These are phyloP conservation scores for Podaxis rugospora DNA, from an alignment of 768 basidiomycete species.

Conservation along the genomic window DNA sequence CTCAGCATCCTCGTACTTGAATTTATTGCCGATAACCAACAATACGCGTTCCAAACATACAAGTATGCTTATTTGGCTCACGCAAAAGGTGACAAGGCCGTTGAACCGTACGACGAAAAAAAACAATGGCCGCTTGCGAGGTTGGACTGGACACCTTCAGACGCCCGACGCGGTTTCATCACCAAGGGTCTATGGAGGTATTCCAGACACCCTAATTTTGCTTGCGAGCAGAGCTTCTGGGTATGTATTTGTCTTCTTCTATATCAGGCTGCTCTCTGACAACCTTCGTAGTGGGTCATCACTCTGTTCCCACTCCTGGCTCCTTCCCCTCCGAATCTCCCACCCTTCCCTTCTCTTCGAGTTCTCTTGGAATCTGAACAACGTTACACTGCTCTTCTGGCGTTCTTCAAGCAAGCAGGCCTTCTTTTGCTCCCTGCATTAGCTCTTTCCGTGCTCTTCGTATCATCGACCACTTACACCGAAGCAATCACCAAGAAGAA, in stretches of 20 bases:
- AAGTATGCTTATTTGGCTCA: constrained; percentile 50
- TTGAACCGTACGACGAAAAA: constrained; percentile 33
- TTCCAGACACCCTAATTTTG: constrained; percentile 89
- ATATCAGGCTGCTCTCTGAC: background rate
- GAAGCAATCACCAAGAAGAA: constrained; percentile 77
- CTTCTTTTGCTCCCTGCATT: constrained; percentile 47
- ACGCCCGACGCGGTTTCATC: constrained; percentile 76
- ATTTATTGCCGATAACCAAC: constrained; percentile 88
- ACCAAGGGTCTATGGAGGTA: constrained; percentile 85
- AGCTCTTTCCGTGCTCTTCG: constrained; percentile 66
- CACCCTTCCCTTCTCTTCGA: constrained; percentile 14
- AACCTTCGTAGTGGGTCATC: constrained; percentile 51
- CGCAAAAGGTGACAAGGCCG: constrained; percentile 26
- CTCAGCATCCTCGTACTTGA: constrained; percentile 62
- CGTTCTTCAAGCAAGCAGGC: constrained; percentile 14
- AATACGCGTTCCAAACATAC: constrained; percentile 78
- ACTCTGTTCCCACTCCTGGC: constrained; percentile 62
- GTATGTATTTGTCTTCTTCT: constrained; percentile 32
- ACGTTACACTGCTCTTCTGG: constrained; percentile 24
- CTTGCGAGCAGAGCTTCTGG: constrained; percentile 89
- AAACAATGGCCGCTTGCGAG: constrained; percentile 64
- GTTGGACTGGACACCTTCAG: constrained; percentile 61
- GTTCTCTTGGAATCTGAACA: constrained; percentile 15
- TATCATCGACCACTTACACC: constrained; percentile 72
- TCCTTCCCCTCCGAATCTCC: constrained; percentile 25